Percentiles rank a stretch among this genome's conserved stretches.
phyloP scores from a whole-genome alignment of 1,139 yeast genomes.

The Protomyces gravidus region DNA sequence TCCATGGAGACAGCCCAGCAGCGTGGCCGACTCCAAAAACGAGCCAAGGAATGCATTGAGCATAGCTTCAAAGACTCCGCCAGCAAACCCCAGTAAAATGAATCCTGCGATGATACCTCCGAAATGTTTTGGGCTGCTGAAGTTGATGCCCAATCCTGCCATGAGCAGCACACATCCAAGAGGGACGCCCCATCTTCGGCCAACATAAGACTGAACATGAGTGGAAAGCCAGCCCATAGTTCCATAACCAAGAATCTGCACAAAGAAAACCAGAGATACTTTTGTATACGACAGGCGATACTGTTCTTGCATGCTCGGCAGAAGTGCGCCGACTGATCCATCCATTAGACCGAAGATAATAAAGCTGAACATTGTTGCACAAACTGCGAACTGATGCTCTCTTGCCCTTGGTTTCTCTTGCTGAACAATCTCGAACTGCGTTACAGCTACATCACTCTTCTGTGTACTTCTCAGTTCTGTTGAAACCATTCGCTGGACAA shows the following conservation, averaged over 20 bases:
- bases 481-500: too few species aligned
- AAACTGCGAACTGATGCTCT: constrained; percentile 4
- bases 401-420: constrained; percentile 1
- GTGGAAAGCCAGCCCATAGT: constrained; percentile 45
- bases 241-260: constrained; percentile 48
- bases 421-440: too few species aligned
- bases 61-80: constrained; percentile 54
- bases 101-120: constrained; percentile 50
- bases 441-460: too few species aligned
- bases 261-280: constrained; percentile 49
- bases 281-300: constrained; percentile 43
- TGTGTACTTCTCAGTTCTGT: too few species aligned
- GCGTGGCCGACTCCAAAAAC: constrained; percentile 49
- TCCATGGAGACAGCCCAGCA: constrained; percentile 56
- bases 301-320: constrained; percentile 46
- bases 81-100: constrained; percentile 59
- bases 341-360: constrained; percentile 42
- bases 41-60: constrained; percentile 54
- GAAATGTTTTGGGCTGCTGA: constrained; percentile 44
- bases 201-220: constrained; percentile 36
- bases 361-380: constrained; percentile 17
- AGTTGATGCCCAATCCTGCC: constrained; percentile 45
- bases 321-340: constrained; percentile 50
- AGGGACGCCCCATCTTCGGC: constrained; percentile 37
- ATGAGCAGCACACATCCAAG: constrained; percentile 41